phyloP scores from a whole-genome alignment of 345 rosid species.

The Citrus maxima region DNA sequence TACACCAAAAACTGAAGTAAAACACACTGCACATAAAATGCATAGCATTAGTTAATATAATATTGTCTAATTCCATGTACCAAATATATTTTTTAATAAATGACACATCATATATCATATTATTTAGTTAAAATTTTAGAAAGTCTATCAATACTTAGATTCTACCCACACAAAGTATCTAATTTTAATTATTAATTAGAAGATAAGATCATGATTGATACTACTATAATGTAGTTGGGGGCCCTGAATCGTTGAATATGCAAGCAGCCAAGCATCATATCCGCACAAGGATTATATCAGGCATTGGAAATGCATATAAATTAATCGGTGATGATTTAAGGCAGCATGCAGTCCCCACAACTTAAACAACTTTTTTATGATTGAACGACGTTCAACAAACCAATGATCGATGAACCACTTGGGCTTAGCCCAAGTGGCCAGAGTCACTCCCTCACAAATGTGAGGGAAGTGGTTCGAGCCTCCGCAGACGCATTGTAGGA shows the following conservation, averaged over 20 bases:
- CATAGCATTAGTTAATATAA: too few species aligned
- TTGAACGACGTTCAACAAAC: background rate
- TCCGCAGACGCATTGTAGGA: too few species aligned
- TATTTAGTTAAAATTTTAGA: too few species aligned
- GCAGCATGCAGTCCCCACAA: background rate
- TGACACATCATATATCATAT: too few species aligned
- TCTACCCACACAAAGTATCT: background rate
- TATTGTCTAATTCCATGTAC: too few species aligned
- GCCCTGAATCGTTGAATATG: constrained; percentile 14
- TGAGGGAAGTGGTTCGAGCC: too few species aligned
- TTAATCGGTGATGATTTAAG: background rate
- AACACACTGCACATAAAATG: too few species aligned
- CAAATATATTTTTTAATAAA: too few species aligned
- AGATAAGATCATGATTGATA: constrained; percentile 7
- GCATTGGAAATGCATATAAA: background rate
- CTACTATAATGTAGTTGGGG: background rate
- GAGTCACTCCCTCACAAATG: too few species aligned
- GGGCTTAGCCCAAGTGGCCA: too few species aligned
- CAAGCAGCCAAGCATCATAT: background rate
- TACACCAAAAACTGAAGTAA: too few species aligned
- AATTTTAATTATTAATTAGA: background rate
- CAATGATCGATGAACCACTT: background rate
- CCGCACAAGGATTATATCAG: background rate
- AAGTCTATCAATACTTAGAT: background rate
- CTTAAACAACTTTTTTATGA: background rate